phyloP scores from a whole-genome alignment of 306 rosid genomes.

The Biancaea sappan region DNA sequence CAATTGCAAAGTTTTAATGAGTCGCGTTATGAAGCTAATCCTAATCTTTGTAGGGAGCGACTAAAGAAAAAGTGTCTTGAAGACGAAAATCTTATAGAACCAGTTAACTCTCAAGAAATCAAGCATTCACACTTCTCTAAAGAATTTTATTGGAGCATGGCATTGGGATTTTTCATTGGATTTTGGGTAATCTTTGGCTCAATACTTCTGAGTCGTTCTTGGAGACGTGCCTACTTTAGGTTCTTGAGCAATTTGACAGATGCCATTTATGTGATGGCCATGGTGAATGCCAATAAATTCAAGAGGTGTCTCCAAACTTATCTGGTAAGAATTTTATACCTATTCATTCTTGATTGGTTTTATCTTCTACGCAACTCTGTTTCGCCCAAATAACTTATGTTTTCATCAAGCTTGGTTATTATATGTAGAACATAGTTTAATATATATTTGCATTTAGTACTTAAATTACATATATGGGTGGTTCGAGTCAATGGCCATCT shows the following conservation, averaged over 20 bases:
- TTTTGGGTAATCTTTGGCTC: slow-evolving; percentile 15
- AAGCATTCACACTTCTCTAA: no score
- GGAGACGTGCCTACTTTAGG: no score
- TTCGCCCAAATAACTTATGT: no score
- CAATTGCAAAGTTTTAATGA: slow-evolving; percentile 26
- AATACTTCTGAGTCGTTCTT: not conserved
- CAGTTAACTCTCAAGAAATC: no score
- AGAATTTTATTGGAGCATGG: no score
- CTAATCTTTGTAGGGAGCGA: slow-evolving; percentile 26
- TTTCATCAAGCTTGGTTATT: no score
- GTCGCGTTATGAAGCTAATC: slow-evolving; percentile 12
- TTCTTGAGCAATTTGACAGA: not conserved
- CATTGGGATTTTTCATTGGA: not conserved
- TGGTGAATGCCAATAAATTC: not conserved
- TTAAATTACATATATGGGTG: no score
- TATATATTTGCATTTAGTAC: no score
- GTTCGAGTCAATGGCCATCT: no score
- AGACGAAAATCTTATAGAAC: no score
- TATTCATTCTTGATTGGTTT: not conserved
- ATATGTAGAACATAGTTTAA: no score
- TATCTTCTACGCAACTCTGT: not conserved
- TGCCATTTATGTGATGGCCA: not conserved
- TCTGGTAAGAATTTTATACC: not conserved
- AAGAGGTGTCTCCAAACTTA: not conserved
- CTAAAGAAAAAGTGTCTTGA: not conserved